These are phyloP conservation scores for Isatis tinctoria DNA, from an alignment of 345 rosid genomes.

Conservation along the genomic window DNA sequence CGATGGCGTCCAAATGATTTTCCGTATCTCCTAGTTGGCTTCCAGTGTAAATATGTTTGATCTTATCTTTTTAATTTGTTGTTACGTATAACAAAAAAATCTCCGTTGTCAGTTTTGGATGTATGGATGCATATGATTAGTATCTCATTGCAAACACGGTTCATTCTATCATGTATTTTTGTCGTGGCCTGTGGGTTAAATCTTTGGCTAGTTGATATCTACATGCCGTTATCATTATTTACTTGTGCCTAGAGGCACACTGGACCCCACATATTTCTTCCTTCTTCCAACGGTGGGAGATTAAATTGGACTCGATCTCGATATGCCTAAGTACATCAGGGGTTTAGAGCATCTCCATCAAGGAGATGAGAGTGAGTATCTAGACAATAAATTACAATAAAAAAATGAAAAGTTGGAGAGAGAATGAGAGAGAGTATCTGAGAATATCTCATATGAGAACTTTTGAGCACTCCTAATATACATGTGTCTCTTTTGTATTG, in stretches of 20 bases:
- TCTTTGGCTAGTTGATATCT: neutral
- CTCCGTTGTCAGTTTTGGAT: slow-evolving; percentile 2
- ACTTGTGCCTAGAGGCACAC: neutral
- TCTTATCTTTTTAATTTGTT: slow-evolving; percentile 3
- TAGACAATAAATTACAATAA: too few relatives aligned
- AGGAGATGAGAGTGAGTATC: too few relatives aligned
- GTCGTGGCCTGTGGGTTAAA: neutral
- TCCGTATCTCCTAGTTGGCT: neutral
- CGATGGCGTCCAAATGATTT: slow-evolving; percentile 5
- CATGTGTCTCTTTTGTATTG: too few relatives aligned
- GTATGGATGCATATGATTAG: neutral
- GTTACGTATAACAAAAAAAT: neutral
- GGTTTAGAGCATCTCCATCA: too few relatives aligned
- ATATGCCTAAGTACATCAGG: slow-evolving; percentile 1
- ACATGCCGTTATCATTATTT: neutral
- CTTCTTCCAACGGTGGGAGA: neutral
- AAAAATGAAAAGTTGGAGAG: too few relatives aligned
- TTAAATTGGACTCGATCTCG: neutral
- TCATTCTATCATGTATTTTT: neutral
- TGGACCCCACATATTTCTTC: neutral
- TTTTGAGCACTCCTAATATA: too few relatives aligned
- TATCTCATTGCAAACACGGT: neutral
- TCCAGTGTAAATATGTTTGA: neutral
- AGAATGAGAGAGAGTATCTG: too few relatives aligned
- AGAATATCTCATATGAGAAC: too few relatives aligned